phyloP scores from a whole-genome alignment of 495 filamentous ascomycete genomes.

The Neurospora sp. region DNA sequence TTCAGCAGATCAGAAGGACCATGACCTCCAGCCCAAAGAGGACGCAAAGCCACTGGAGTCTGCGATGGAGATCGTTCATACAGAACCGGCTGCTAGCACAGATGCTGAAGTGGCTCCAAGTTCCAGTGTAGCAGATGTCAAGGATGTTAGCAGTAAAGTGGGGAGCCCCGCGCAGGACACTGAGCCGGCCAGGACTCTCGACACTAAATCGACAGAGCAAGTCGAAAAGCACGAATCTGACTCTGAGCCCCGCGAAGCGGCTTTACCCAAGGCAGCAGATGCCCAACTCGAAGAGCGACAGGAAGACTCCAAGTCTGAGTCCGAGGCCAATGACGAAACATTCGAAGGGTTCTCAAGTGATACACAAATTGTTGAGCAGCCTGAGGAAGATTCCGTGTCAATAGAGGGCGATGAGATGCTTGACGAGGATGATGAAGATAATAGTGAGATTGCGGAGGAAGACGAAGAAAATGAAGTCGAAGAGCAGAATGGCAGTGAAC shows the following conservation, averaged over 20 bases:
- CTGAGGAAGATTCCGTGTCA: neutral
- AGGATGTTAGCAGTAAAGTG: neutral
- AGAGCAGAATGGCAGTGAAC: slow-evolving; percentile 12
- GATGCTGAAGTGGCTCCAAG: neutral
- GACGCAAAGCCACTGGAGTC: neutral
- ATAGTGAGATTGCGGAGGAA: neutral
- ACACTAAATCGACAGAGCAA: neutral
- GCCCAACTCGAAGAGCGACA: neutral
- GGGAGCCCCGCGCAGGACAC: neutral
- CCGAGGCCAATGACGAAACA: neutral
- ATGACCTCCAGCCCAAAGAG: neutral
- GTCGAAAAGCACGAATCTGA: neutral
- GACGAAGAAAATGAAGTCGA: slow-evolving; percentile 18
- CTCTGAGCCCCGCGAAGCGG: neutral
- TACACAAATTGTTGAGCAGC: neutral
- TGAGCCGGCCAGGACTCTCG: neutral
- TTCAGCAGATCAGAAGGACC: neutral
- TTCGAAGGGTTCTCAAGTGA: neutral
- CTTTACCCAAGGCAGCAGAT: neutral
- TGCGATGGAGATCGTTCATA: neutral
- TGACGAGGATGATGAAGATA: neutral
- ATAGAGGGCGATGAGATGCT: neutral
- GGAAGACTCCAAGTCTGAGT: neutral
- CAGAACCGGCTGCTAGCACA: neutral
- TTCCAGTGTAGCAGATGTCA: neutral